Evolutionary conservation across 2,329 filamentous ascomycete genomes (phyloP).

Genomic region (Fusarium torulosum): DNA sequence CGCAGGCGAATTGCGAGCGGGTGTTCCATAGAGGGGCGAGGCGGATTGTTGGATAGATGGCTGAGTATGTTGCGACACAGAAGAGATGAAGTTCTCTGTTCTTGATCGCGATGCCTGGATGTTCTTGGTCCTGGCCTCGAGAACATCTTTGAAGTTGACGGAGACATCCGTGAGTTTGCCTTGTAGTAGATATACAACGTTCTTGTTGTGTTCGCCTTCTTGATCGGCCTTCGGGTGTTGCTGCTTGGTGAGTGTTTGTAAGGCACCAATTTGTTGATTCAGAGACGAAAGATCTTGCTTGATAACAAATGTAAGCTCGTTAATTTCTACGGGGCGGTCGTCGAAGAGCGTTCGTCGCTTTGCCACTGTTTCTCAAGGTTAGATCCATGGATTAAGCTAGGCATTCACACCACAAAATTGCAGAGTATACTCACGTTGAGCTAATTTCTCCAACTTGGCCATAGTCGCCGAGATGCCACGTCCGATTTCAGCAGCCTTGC

Average conservation of each 20-base stretch:
- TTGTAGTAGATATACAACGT: conserved; percentile 92
- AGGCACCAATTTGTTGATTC: conserved; percentile 86
- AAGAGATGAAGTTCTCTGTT: conserved; percentile 96
- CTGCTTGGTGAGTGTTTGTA: conserved; percentile 82
- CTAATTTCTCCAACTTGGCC: conserved; percentile 93
- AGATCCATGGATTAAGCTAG: conserved; percentile 7
- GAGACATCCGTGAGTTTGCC: conserved; percentile 93
- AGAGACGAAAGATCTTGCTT: conserved; percentile 90
- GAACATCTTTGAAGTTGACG: conserved; percentile 95
- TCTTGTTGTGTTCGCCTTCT: conserved; percentile 97
- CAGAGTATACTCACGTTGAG: conserved; percentile 71
- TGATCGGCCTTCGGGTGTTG: conserved; percentile 81
- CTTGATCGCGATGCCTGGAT: conserved; percentile 92
- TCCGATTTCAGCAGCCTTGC: conserved; percentile 91
- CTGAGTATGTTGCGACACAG: conserved; percentile 82
- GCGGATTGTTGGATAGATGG: conserved; percentile 78
- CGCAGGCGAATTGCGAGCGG: conserved; percentile 73
- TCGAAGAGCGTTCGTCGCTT: conserved; percentile 97
- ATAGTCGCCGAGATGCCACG: conserved; percentile 92
- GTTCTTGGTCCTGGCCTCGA: conserved; percentile 97
- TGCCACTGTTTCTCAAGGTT: conserved; percentile 70
- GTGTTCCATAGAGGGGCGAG: conserved; percentile 87
- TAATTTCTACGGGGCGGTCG: conserved; percentile 95
- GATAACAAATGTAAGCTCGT: conserved; percentile 96
- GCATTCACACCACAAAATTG: neutral